Base-by-base conservation (phyloP, 345 rosid species). In the Abelmoschus esculentus region DNA sequence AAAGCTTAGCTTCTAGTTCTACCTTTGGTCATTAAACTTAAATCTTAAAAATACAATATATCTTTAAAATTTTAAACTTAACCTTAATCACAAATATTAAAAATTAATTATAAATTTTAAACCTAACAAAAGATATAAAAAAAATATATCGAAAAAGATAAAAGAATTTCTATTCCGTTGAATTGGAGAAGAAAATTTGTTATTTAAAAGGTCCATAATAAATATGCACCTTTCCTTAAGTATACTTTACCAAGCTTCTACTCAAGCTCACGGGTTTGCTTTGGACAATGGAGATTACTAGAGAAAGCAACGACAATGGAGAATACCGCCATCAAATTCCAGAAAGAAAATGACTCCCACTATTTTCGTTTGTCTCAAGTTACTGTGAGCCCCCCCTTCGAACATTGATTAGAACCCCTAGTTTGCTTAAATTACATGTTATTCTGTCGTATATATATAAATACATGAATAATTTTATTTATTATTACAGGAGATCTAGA, bases 171-270 rank as follows among this genome's bases (percentile, higher is more conserved):
- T 22, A 22, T 22, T 22, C 26, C 26, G 26, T 34, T 6, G 6
- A 34, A 34, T 34, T 34, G 38, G 7, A 34, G 38, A 34, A 34
- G 38, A 34, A 34, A 34, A 3, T 34, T 34, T 34, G 6, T 34
- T 34, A 34, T 34, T 34, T 34, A 34, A 34, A 34, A 34, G 18
- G 17, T 29, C 32, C 22, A 32, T 6, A 52, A 71, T 61, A 70
- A 70, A 61, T 71, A 26, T 6, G 67, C 54, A 4, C 60, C 36
- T 42, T 64, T 61, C 29, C 74, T 61, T 5, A 36, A 60, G 70
- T 71, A 82, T 71, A 62, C 86, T 84, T 87, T 81, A 73, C 85
- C 82, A 80, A 78, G 66, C 84, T 70, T 80, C 83, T 78, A 83
- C 92, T 89, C 90, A 80, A 84, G 26, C 69, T 46, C 52, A 42